Evolutionary conservation across 1,284 basidiomycete species (phyloP).

Genomic region (Melampsora americana): DNA sequence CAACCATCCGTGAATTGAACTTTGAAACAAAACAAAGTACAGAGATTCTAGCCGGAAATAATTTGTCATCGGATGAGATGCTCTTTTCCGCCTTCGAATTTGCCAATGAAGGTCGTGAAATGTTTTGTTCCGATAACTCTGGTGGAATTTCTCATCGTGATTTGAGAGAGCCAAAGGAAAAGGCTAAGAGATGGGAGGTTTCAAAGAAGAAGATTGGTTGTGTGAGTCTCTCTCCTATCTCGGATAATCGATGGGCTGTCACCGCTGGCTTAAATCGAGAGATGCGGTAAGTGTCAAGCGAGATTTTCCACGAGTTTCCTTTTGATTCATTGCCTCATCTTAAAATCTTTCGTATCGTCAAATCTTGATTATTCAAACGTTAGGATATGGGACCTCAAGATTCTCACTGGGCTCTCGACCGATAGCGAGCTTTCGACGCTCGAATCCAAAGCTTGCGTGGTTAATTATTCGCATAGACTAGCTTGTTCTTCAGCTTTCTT

Average conservation of each 20-base stretch:
- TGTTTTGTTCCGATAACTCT: conserved; percentile 24
- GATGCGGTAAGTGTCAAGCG: conserved; percentile 18
- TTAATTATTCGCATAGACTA: conserved; percentile 22
- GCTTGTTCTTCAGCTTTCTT: conserved; percentile 42
- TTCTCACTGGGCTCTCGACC: conserved; percentile 1
- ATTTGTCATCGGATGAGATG: not conserved
- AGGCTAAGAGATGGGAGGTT: conserved; percentile 16
- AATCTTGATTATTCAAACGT: not conserved
- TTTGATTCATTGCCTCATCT: too few relatives aligned
- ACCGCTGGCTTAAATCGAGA: conserved; percentile 40
- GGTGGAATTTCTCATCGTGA: conserved; percentile 38
- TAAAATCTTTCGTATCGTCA: too few relatives aligned
- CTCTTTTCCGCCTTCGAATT: conserved; percentile 39
- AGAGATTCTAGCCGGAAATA: conserved; percentile 18
- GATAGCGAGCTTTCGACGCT: not conserved
- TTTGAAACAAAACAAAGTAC: conserved; percentile 38
- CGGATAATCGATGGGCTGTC: conserved; percentile 21
- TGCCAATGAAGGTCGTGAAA: conserved; percentile 27
- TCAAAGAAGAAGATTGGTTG: conserved; percentile 40
- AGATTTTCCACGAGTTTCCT: too few relatives aligned
- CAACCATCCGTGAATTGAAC: conserved; percentile 31
- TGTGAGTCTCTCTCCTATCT: conserved; percentile 28
- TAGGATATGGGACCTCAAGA: conserved; percentile 32
- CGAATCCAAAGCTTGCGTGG: conserved; percentile 7
- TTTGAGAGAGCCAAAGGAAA: conserved; percentile 17